Base-by-base conservation (phyloP, 202 grass and related monocot genomes). In the Schoenoplectus tabernaemontani region DNA sequence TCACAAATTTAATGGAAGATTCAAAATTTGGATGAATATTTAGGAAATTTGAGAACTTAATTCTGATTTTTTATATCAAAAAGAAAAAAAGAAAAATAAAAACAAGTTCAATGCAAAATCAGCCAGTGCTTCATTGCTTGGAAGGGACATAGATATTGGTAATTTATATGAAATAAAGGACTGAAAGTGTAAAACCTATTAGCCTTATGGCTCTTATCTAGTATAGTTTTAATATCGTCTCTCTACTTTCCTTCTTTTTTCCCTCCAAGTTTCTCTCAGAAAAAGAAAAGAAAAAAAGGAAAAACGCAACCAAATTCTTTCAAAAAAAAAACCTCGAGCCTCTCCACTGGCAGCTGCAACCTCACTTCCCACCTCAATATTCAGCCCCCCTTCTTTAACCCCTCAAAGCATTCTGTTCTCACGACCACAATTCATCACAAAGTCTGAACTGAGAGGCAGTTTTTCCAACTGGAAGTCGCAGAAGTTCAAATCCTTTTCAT, bases 321-420 rank as follows among this genome's bases (percentile, higher is more conserved):
- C 19, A 17, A 64, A 20, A 33, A n/a, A 20, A 17, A 12, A 22
- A n/a, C n/a, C n/a, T 74, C 26, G 12, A 9, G 9, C 51, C n/a
- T 58, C 66, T 63, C 20, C 19, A 80, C 80, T 85, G 83, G 83
- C 83, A 33, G 33, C 61, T 64, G 19, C 59, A 48, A 4, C 83
- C 15, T 64, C 50, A 58, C 76, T 85, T 53, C 76, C 83, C 36
- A 80, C 75, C 13, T 70, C 83, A 64, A 85, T 72, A 9, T 48
- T 76, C 13, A 85, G 71, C 23, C 76, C 37, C 50, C 62, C 53
- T 72, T 59, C 63, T 1, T 23, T 63, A 51, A 62, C 61, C 41
- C 34, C 69, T 50, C 83, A 79, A 20, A 36, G 65, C 38, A 59
- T 80, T 20, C 76, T 73, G 16, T 72, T 70, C 22, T 71, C 76